Evolutionary conservation across 768 basidiomycete genomes (phyloP), one percentile per base, ranked within the genome.

Genomic region (Flagelloscypha sp.): DNA sequence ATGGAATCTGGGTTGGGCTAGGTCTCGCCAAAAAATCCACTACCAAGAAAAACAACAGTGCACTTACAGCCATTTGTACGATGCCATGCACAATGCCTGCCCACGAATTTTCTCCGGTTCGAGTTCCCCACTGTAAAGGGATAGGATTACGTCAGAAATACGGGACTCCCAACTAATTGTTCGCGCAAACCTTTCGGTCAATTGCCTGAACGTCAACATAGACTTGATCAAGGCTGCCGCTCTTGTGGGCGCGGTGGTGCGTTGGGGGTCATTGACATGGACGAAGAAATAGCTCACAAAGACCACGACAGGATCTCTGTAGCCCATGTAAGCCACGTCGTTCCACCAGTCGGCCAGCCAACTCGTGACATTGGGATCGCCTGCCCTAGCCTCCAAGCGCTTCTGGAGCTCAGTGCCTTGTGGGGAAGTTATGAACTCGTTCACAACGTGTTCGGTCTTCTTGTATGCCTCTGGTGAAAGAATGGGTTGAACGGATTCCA

Each of bases 291-390:
- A 99, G 70, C 82, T 89, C 49, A 93, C 89, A 45, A 78, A 84
- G 10, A 93, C 84, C 20, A 93, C 82, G 31, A 95, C 86, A 2
- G 92, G 79, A 48, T 94, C 93, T 31, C 87, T 72, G 52, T 86
- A 87, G 5, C 65, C 81, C 82, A 88, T 80, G 54, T 85, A 87
- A 12, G 93, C 93, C 4, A 57, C 74, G 23, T 95, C 88, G 59
- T 98, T 93, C 94, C 94, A 99, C 95, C 95, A 99, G 34, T 94
- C 89, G 30, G 74, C 72, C n/a, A 99, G 68, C 95, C 95, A 99
- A 63, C 72, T 92, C 48, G 63, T 65, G 35, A 62, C 56, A 12
- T 58, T 56, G 1, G 74, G 71, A 17, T 75, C 66, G 0, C 67
- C 65, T 0, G 90, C 89, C 2, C 92, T 74, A 15, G 72, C 67